Evolutionary conservation across 2,329 filamentous ascomycete species (phyloP).

Genomic region (Penicillium sp.): DNA sequence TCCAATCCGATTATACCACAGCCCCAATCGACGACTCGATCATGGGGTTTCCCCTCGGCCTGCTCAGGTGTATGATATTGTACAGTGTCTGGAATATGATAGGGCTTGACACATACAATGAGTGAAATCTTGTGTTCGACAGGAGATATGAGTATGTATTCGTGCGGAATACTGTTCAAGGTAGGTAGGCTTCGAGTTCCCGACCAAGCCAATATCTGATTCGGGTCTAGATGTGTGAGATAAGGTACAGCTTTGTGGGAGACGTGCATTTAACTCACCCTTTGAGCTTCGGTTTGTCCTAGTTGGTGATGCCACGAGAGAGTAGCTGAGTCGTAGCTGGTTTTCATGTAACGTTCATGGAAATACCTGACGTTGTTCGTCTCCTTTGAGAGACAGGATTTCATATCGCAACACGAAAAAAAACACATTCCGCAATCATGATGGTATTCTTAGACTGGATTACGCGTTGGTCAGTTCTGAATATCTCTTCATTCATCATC

Average conservation of each 20-base stretch:
- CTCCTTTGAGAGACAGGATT: too few species aligned
- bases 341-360: not conserved
- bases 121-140: not conserved
- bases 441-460: too few species aligned
- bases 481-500: too few species aligned
- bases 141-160: constrained; percentile 3
- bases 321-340: not conserved
- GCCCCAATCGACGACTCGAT: not conserved
- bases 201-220: not conserved
- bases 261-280: not conserved
- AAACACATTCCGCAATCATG: too few species aligned
- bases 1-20: constrained; percentile 1
- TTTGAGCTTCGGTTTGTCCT: not conserved
- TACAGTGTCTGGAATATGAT: not conserved
- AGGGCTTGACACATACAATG: not conserved
- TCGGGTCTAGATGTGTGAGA: not conserved
- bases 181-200: not conserved
- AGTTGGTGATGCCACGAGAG: not conserved
- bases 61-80: constrained; percentile 6
- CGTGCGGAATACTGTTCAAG: not conserved
- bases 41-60: not conserved
- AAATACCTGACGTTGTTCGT: too few species aligned
- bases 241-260: not conserved
- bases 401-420: too few species aligned
- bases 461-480: too few species aligned